Percentiles rank a stretch among this genome's conserved stretches.
phyloP scores from a whole-genome alignment of 306 rosid species.

The Betula pendula region DNA sequence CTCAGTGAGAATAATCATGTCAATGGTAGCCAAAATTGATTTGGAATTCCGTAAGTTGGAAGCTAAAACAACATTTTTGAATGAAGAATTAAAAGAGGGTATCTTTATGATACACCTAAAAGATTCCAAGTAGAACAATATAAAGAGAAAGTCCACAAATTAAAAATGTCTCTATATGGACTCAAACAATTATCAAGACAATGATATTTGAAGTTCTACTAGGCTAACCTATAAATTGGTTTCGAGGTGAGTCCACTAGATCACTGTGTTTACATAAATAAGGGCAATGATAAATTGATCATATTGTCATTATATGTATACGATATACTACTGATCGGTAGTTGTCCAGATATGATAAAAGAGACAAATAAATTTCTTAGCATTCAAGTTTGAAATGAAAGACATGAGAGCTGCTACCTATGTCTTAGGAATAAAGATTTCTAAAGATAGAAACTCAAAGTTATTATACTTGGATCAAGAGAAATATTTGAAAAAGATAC shows the following conservation, averaged over 20 bases:
- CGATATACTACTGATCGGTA: not conserved
- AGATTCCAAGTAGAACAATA: not conserved
- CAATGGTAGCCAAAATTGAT: not conserved
- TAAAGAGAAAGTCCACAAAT: not conserved
- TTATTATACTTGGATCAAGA: not conserved
- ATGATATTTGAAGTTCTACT: too few relatives aligned
- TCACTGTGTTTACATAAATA: not conserved
- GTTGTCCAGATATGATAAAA: too few relatives aligned
- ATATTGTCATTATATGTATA: not conserved
- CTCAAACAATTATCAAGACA: not conserved
- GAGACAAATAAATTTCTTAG: too few relatives aligned
- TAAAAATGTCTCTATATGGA: not conserved
- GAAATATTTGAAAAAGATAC: not conserved
- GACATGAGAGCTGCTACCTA: too few relatives aligned
- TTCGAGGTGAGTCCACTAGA: not conserved
- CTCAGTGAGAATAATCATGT: not conserved
- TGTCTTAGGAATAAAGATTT: not conserved
- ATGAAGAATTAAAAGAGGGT: not conserved
- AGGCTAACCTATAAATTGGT: not conserved
- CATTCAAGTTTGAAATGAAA: too few relatives aligned
- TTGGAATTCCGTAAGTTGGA: not conserved
- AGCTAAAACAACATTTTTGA: not conserved
- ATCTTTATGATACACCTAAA: not conserved
- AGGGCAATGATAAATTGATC: not conserved
- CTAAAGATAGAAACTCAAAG: too few relatives aligned